Base-by-base conservation (phyloP, 768 basidiomycete species). In the Auricularia cornea region DNA sequence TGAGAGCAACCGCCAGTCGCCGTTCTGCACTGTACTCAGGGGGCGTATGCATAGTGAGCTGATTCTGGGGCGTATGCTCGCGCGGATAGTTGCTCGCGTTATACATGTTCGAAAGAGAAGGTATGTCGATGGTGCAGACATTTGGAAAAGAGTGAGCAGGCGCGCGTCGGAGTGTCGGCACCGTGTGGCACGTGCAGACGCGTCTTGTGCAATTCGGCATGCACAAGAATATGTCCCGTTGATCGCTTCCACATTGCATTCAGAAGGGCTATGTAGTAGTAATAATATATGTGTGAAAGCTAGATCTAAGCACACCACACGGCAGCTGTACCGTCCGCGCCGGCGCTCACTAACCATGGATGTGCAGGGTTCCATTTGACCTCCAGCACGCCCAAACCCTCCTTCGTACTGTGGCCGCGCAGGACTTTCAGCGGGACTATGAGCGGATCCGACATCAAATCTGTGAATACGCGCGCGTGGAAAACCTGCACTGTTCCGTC, bases 351-450 rank as follows among this genome's bases (percentile, higher is more conserved):
- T 41, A 97, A 81, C 97, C 96, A 98, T 61, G 96, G 94, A 65
- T 94, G 88, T 66, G 84, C 84, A 68, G 80, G 84, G 64, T 89
- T 90, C 96, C 97, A 99, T 72, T 81, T 86, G 63, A 95, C 79
- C 70, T 94, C 90, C 64, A 98, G 80, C 61, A 98, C 95, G 41
- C 97, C 97, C 28, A 98, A 81, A 1, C 90, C 91, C 32, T 95
- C 92, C 64, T 77, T 83, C 61, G 98, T 77, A 54, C 83, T 79
- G 74, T 98, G 97, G n/a, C 95, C 97, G 35, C 91, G 81, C 56
- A 99, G 81, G 60, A 98, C 96, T 77, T 98, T 98, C 70, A 99
- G 79, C 23, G 97, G 97, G 1, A 99, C 96, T 69, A 99, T 98
- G 64, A 98, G 80, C 33, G 97, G 96, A 75, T 99, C 96, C 54